Evolutionary conservation across 805 yeast species (phyloP), one percentile per base, ranked within the genome.

Genomic region (Zygoascus tannicola): DNA sequence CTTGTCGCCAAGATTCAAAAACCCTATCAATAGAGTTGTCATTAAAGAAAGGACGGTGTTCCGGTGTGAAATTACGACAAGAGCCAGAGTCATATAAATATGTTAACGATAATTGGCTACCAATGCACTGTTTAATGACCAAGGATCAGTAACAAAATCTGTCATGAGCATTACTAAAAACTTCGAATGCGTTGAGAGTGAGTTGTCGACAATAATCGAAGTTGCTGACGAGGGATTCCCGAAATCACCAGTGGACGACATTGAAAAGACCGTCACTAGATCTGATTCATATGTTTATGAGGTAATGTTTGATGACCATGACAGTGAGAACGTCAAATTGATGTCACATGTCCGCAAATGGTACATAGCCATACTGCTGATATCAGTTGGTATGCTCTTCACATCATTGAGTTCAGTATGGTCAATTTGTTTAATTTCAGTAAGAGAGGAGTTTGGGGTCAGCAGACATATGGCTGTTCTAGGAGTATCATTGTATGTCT

Each of bases 391-490:
- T 2, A 42, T 56, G 5, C 47, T 47, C 26, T 20, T 59, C 28
- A 70, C 79, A 3, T 60, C 74, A 41, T 68, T 77, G 18, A 70
- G 77, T 4, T 73, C 79, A 2, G 63, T 71, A 38, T 76, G 69
- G 61, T 66, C 73, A 14, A 59, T 68, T 38, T 71, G 75, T 18
- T 60, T 67, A 8, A 60, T 61, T 1, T 65, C 68, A 21, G 54
- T 75, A 30, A 50, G 52, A 53, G 51, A 44, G 4, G 52, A 59
- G 34, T 71, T 70, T 47, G 55, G 59, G 14, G 60, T 66, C 12
- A 64, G 71, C 7, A 65, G 66, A 44, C 74, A 69, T 43, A 64
- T 73, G 32, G 64, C 66, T 22, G 56, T 73, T 18, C 55, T 74
- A 40, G 73, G 73, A 10, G 70, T 76, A n/a, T 67, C 78, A 1